Conservation (phyloP, 257 asterid species). For the Solanum peruvianum region DNA sequence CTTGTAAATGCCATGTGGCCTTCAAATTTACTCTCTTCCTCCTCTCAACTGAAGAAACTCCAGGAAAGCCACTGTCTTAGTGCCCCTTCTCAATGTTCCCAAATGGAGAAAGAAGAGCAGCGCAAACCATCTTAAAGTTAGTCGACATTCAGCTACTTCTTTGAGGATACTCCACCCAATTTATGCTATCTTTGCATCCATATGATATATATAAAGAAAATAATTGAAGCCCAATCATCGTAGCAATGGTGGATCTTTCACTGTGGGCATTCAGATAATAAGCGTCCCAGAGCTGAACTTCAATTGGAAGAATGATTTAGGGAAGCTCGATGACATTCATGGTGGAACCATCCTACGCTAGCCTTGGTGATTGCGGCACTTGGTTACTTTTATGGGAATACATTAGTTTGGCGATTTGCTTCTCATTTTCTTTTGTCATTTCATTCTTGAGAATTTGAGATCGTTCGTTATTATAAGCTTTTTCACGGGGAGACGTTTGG, state of each 20-base stretch:
- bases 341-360: not conserved
- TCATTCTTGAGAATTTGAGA: not conserved
- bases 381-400: not conserved
- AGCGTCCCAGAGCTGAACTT: not conserved
- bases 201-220: not conserved
- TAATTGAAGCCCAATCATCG: not conserved
- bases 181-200: not conserved
- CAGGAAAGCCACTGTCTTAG: not conserved
- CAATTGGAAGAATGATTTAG: not conserved
- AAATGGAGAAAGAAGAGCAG: not conserved
- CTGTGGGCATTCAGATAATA: not conserved
- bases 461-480: not conserved
- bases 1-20: not conserved
- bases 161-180: not conserved
- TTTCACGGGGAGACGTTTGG: not conserved
- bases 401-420: not conserved
- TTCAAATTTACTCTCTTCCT: not conserved
- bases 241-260: not conserved
- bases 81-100: not conserved
- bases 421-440: not conserved
- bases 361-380: not conserved
- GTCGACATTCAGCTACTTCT: not conserved
- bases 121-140: not conserved
- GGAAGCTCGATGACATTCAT: not conserved
- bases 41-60: not conserved